These are phyloP conservation scores for Scolecobasidium constrictum DNA, from an alignment of 2,329 filamentous ascomycete genomes.

Conservation along the genomic window DNA sequence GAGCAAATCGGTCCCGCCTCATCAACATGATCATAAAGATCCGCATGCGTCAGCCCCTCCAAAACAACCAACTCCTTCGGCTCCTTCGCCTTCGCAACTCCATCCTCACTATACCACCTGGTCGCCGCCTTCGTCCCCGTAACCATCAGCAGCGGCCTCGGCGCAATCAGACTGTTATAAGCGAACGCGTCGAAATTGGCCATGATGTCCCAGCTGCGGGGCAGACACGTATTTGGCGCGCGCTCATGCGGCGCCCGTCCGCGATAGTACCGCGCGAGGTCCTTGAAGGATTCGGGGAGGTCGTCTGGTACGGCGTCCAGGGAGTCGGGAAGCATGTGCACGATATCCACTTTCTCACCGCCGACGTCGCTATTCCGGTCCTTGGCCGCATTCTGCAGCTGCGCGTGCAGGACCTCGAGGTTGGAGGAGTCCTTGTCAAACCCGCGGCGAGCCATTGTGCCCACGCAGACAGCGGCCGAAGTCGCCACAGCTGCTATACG, in stretches of 20 bases:
- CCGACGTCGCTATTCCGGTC: background rate
- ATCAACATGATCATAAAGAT: no score
- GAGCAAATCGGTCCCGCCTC: no score
- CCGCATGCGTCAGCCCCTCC: no score
- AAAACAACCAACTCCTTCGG: no score
- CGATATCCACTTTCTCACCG: background rate
- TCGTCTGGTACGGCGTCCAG: conserved; percentile 10
- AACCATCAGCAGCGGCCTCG: no score
- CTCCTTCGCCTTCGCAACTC: no score
- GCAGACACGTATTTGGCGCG: conserved; percentile 11
- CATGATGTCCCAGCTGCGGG: no score
- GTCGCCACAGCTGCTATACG: conserved; percentile 30
- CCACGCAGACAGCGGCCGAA: conserved; percentile 21
- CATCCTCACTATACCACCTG: no score
- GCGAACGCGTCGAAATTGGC: no score
- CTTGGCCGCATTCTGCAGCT: background rate
- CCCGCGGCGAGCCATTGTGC: conserved; percentile 19
- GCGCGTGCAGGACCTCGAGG: background rate
- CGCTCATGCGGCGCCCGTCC: conserved; percentile 13
- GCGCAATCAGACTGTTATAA: no score
- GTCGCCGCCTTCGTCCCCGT: no score
- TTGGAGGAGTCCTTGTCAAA: background rate
- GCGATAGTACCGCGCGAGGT: conserved; percentile 15
- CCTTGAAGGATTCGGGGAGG: conserved; percentile 12
- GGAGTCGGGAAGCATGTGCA: conserved; percentile 9